Evolutionary conservation across 2,329 filamentous ascomycete genomes (phyloP).

Genomic region (Salinomyces thailandicus): DNA sequence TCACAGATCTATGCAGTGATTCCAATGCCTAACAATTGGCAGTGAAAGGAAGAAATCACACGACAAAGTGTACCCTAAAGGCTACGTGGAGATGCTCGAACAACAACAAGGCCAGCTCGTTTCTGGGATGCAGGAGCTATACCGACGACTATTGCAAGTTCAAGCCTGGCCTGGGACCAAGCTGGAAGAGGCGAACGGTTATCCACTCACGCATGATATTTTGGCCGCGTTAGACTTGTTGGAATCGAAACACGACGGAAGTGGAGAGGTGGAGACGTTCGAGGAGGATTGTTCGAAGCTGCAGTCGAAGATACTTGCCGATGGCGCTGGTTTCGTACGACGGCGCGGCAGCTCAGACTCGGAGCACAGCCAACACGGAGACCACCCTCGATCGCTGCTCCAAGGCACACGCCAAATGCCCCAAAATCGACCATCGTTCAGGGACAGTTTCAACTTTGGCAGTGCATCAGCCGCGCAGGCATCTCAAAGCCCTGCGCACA

Average conservation of each 20-base stretch:
- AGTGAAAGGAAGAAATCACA: conserved; percentile 53
- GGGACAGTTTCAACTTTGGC: conserved; percentile 20
- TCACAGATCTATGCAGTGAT: no score
- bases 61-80: conserved; percentile 59
- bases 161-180: conserved; percentile 47
- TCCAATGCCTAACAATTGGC: conserved; percentile 3
- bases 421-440: conserved; percentile 23
- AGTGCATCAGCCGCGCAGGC: conserved; percentile 20
- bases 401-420: conserved; percentile 33
- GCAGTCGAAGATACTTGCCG: conserved; percentile 45
- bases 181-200: conserved; percentile 43
- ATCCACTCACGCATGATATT: conserved; percentile 54
- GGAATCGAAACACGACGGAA: conserved; percentile 40
- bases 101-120: conserved; percentile 55
- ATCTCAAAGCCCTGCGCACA: conserved; percentile 15
- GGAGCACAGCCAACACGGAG: conserved; percentile 39
- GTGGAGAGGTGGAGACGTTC: conserved; percentile 39
- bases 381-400: conserved; percentile 18
- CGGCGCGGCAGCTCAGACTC: conserved; percentile 48
- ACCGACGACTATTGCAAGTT: conserved; percentile 42
- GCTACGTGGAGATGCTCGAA: conserved; percentile 57
- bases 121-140: conserved; percentile 50
- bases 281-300: conserved; percentile 48
- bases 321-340: conserved; percentile 40
- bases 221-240: conserved; percentile 49